Evolutionary conservation across 495 filamentous ascomycete genomes (phyloP), one percentile per base, ranked within the genome.

Genomic region (Daldinia concentrica): DNA sequence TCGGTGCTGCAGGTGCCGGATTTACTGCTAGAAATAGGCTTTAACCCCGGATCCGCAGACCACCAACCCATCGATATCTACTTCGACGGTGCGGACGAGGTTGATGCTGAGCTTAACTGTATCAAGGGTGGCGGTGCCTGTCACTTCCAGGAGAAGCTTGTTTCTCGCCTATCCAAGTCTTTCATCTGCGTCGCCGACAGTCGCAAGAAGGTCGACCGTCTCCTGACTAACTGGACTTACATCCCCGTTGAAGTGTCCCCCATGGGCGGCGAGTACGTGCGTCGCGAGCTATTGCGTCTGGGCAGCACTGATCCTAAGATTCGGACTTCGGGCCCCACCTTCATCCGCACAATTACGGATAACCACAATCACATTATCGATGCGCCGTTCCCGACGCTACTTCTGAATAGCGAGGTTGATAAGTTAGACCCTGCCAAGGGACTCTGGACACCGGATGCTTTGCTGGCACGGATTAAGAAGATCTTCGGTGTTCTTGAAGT

Each of bases 51-150:
- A 6, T 34, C 59, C 39, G 17, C 69, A 9, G 71, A 66, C 50
- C 66, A 73, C 17, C 76, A 79, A 62, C 78, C 76, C 58, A 84
- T 95, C 58, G 94, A 97, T 75, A 90, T 98, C 30, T 90, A 90
- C 32, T 98, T 98, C 74, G 95, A 98, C 80, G 95, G 95, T 39
- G 96, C 95, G 24, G 95, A 99, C 78, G 95, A 99, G 83, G 93
- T 99, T 29, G 95, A 99, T 79, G 92, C 92, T 24, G 92, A 94
- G 41, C 80, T 99, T 58, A 99, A 98, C 81, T 92, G 93, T 76
- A 97, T 99, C 81, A 99, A 99, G 83, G 95, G 95, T 51, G 95
- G 95, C 15, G 95, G 95, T 50, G 95, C 94, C 29, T 99, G 96
- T 80, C 81, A 98, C 65, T 98, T 97, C 85, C 96, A 98, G 81